Percentiles rank a stretch among this genome's conserved stretches.
phyloP scores from a whole-genome alignment of 176 grass and related monocot genomes.

The Ensete ventricosum region DNA sequence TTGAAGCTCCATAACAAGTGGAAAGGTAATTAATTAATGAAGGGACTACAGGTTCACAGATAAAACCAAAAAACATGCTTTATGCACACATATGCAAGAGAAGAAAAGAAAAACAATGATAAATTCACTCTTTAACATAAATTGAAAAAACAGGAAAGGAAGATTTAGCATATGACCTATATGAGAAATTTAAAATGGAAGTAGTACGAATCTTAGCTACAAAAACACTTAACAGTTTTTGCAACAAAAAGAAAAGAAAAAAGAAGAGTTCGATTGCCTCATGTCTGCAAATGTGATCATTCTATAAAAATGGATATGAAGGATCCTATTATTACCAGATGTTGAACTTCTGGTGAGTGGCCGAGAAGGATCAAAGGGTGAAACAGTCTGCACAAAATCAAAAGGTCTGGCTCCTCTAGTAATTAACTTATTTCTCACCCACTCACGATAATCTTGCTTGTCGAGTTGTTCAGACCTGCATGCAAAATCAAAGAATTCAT shows the following conservation, averaged over 20 bases:
- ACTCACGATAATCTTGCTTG: constrained; percentile 42
- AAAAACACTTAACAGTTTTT: not conserved
- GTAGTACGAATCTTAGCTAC: not conserved
- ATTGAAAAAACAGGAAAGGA: too few species aligned
- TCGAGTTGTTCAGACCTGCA: constrained; percentile 58
- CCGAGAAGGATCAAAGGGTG: constrained; percentile 48
- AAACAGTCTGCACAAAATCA: constrained; percentile 63
- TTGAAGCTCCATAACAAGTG: too few species aligned
- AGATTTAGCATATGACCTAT: too few species aligned
- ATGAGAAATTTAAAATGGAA: too few species aligned
- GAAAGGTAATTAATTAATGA: too few species aligned
- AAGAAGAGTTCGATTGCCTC: not conserved
- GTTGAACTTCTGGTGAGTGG: constrained; percentile 15
- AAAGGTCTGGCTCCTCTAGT: constrained; percentile 62
- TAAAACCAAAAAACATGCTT: too few species aligned
- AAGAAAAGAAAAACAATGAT: too few species aligned
- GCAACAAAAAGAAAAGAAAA: not conserved
- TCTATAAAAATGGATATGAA: not conserved
- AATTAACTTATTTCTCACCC: constrained; percentile 67
- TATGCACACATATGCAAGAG: too few species aligned
- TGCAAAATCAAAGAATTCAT: constrained; percentile 19
- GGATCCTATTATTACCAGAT: constrained; percentile 32
- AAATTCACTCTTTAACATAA: too few species aligned
- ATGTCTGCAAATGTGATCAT: not conserved
- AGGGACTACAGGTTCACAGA: too few species aligned